A percentile compares a stretch with the other conserved stretches of the same genome.
Evolutionary conservation across 2,329 filamentous ascomycete species (phyloP).

Genomic region (Fusarium verticillioides): DNA sequence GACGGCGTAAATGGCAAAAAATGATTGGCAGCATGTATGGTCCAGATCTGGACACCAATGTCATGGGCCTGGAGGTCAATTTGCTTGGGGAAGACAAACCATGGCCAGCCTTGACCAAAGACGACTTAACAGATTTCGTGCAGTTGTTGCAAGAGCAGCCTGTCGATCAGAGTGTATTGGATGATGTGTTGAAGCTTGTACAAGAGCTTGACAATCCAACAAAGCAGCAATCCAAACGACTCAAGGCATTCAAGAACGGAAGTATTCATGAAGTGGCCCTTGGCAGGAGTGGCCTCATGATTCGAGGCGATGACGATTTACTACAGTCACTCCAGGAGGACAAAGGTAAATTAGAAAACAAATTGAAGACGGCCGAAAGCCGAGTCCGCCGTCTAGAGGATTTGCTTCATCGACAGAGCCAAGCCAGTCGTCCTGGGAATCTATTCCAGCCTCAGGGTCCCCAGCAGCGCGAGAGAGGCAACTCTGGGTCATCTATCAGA

Average conservation of each 20-base stretch:
- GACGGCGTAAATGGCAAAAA: constrained; percentile 91
- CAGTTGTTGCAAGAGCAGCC: constrained; percentile 72
- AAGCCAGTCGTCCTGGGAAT: constrained; percentile 65
- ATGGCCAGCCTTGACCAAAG: constrained; percentile 82
- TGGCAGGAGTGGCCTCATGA: constrained; percentile 84
- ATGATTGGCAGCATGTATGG: constrained; percentile 81
- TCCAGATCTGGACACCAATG: constrained; percentile 73
- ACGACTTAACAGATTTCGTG: constrained; percentile 81
- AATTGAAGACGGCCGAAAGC: constrained; percentile 85
- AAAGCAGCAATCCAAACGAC: constrained; percentile 84
- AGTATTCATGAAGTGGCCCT: constrained; percentile 92
- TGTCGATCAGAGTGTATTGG: constrained; percentile 72
- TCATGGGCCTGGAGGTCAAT: constrained; percentile 85
- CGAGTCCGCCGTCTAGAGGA: constrained; percentile 92
- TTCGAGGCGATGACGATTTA: constrained; percentile 88
- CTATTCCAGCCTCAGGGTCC: constrained; percentile 63
- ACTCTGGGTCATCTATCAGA: constrained; percentile 61
- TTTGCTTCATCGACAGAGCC: constrained; percentile 84
- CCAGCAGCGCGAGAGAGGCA: constrained; percentile 61
- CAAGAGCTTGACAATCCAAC: constrained; percentile 84
- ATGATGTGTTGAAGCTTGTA: constrained; percentile 80
- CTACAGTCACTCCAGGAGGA: constrained; percentile 82
- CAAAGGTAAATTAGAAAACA: constrained; percentile 78
- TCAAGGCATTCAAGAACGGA: constrained; percentile 96
- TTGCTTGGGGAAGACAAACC: constrained; percentile 79